Evolutionary conservation across 2,329 filamentous ascomycete species (phyloP).

Genomic region (Trichophyton mentagrophytes): DNA sequence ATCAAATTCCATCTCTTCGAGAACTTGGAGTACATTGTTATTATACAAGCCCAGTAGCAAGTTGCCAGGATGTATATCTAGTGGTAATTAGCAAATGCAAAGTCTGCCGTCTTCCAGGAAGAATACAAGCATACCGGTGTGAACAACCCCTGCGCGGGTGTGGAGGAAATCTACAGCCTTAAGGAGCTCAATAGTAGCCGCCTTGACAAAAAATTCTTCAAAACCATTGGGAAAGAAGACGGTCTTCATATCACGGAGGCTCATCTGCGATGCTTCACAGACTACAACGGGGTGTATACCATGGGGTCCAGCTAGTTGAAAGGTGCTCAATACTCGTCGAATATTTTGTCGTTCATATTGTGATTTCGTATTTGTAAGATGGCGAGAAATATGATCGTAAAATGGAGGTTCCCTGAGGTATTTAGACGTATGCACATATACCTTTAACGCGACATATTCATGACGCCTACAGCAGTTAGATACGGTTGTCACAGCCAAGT

Average conservation of each 20-base stretch:
- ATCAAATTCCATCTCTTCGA: conserved; percentile 21
- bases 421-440: conserved; percentile 17
- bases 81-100: neutral
- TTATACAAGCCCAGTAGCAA: conserved; percentile 22
- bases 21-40: conserved; percentile 16
- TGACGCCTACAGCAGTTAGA: neutral
- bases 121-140: conserved; percentile 18
- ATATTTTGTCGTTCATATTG: conserved; percentile 19
- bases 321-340: conserved; percentile 22
- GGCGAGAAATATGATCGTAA: conserved; percentile 18
- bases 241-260: conserved; percentile 11
- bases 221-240: neutral
- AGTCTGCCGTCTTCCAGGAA: neutral
- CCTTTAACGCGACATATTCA: conserved; percentile 15
- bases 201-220: neutral
- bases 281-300: conserved; percentile 20
- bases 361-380: conserved; percentile 12
- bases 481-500: neutral
- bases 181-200: conserved; percentile 4
- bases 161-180: conserved; percentile 23
- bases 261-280: conserved; percentile 20
- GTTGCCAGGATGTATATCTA: conserved; percentile 23
- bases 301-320: conserved; percentile 19
- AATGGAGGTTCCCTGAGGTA: conserved; percentile 19
- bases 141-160: conserved; percentile 17